Conservation (phyloP, 257 asterid species). For the Fraxinus anomala region DNA sequence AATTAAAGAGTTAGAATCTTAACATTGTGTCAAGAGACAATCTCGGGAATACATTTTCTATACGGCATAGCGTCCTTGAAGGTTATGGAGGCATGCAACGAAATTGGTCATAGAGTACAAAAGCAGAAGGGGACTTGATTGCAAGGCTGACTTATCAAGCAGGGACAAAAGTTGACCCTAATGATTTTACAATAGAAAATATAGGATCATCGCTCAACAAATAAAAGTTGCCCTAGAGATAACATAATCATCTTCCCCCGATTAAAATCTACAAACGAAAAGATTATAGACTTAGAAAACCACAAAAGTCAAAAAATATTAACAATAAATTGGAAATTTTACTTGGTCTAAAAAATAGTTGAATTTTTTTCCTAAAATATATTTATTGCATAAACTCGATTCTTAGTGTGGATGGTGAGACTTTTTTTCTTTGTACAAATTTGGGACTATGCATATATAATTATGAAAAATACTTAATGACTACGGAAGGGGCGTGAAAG, state of each 20-base stretch:
- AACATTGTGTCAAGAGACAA: no score
- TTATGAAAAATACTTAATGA: background rate
- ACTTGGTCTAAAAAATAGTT: background rate
- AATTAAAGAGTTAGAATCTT: no score
- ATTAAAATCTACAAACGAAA: no score
- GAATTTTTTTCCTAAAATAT: background rate
- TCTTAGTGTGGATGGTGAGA: background rate
- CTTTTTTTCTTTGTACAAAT: background rate
- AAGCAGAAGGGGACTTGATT: background rate
- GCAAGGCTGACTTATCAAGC: background rate
- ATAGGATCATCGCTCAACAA: no score
- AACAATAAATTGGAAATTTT: background rate
- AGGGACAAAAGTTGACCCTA: background rate
- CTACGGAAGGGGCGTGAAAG: background rate
- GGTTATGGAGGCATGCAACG: background rate
- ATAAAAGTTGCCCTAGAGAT: background rate
- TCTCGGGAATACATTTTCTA: no score
- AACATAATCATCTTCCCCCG: no score
- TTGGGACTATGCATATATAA: background rate
- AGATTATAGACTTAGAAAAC: no score
- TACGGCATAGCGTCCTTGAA: background rate
- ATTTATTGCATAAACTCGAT: background rate
- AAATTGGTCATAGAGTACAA: background rate
- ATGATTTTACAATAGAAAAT: background rate
- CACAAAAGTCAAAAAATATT: no score